Base-by-base conservation (phyloP, 2,329 filamentous ascomycete genomes). In the Fusarium citri region DNA sequence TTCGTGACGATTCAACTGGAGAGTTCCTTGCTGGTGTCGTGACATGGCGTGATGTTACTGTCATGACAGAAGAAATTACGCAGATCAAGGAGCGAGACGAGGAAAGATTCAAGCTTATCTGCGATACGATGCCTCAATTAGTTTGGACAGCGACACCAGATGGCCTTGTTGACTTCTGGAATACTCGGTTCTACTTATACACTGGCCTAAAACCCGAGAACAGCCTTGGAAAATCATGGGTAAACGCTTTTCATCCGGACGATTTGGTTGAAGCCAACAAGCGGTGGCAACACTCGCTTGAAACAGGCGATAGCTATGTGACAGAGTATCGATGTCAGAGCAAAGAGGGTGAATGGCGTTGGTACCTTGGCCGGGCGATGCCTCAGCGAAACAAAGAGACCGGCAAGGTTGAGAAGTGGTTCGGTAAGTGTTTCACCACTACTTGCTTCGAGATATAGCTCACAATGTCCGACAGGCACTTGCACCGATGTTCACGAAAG, bases 401-500 rank as follows among this genome's bases (percentile, higher is more conserved):
- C 0, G 91, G 91, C 3, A 82, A 85, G 49, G 93, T 94, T 50
- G 84, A 92, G 62, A 93, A 92, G 75, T 94, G 92, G 92, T 93
- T 92, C 72, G 92, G 91, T 81, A 75, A 68, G 80, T 72, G 18
- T 8, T 7, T 8, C 23, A n/a, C 34, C 30, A 30, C 23, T 20
- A 9, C n/a, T 11, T 43, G 40, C 4, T 18, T 30, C n/a, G 2
- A 10, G 26, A 10, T 16, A 26, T 55, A 28, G 55, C 23, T 34
- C 8, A 37, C 47, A 20, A 23, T 28, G 5, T 20, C 20, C 8
- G 8, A 20, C 22, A 83, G 82, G 84, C 18, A 94, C 91, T 2
- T 94, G 90, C 73, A 94, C 92, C 15, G 92, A 95, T 68, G 91
- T 94, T 20, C 90, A 94, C 74, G 91, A 94, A 66, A 85, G 89